phyloP scores from a whole-genome alignment of 495 filamentous ascomycete genomes.

The Xylaria sp. region DNA sequence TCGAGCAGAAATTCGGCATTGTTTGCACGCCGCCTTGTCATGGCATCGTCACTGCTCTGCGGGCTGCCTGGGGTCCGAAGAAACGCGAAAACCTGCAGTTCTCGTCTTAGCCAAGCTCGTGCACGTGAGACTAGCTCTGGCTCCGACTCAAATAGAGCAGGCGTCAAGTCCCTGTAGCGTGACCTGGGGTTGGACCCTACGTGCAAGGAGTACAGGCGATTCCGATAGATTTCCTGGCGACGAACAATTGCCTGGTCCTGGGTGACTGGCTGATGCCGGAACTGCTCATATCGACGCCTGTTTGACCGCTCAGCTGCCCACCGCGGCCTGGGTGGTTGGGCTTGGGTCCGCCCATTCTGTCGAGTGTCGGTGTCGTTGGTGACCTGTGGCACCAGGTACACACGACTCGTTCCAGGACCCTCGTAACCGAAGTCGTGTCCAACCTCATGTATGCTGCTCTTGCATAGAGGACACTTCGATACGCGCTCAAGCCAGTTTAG shows the following conservation, averaged over 20 bases:
- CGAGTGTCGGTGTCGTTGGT: slow-evolving; percentile 27
- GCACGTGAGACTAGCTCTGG: slow-evolving; percentile 78
- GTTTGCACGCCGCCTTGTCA: slow-evolving; percentile 60
- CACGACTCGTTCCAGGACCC: slow-evolving; percentile 57
- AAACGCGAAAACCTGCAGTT: slow-evolving; percentile 87
- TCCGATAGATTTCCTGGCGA: slow-evolving; percentile 77
- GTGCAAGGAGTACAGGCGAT: slow-evolving; percentile 80
- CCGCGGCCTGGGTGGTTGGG: slow-evolving; percentile 14
- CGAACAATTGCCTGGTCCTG: slow-evolving; percentile 66
- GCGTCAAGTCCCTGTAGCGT: slow-evolving; percentile 77
- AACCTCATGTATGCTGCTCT: slow-evolving; percentile 70
- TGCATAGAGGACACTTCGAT: slow-evolving; percentile 80
- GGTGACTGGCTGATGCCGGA: slow-evolving; percentile 31
- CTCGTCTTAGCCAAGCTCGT: slow-evolving; percentile 85
- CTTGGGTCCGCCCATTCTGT: slow-evolving; percentile 13
- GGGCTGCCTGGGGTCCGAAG: slow-evolving; percentile 46
- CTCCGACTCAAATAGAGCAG: slow-evolving; percentile 66
- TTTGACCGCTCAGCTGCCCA: slow-evolving; percentile 17
- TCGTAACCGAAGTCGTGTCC: slow-evolving; percentile 65
- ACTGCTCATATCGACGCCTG: slow-evolving; percentile 33
- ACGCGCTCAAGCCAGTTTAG: slow-evolving; percentile 81
- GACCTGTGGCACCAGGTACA: slow-evolving; percentile 47
- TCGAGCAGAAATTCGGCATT: slow-evolving; percentile 92
- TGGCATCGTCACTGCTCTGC: slow-evolving; percentile 40
- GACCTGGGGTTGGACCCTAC: slow-evolving; percentile 83